These are phyloP conservation scores for Xerocomus nothofagi DNA, from an alignment of 1,284 basidiomycete species.

Conservation along the genomic window DNA sequence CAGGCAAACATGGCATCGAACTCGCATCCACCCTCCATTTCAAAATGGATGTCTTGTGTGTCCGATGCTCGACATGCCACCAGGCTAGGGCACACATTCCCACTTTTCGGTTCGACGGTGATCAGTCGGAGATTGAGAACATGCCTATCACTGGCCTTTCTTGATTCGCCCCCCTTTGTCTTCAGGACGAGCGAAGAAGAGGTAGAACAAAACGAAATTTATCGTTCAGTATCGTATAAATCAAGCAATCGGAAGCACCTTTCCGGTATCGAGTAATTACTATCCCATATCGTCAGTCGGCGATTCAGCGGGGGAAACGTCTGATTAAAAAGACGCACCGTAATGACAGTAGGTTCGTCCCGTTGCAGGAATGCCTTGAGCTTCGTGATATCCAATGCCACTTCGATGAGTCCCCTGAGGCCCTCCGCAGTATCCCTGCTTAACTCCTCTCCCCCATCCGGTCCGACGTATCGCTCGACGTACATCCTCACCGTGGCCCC, in stretches of 20 bases:
- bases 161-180: not conserved
- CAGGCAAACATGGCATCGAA: no score
- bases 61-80: no score
- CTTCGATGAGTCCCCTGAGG: constrained; percentile 93
- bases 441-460: constrained; percentile 78
- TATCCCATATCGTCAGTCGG: constrained; percentile 8
- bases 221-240: constrained; percentile 19
- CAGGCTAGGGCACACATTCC: not conserved
- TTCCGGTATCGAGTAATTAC: constrained; percentile 8
- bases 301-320: not conserved
- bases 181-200: no score
- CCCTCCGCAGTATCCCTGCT: constrained; percentile 81
- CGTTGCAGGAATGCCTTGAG: constrained; percentile 85
- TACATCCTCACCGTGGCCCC: constrained; percentile 95
- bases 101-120: not conserved
- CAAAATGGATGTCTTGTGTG: no score
- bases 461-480: constrained; percentile 84
- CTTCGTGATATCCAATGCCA: constrained; percentile 83
- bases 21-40: no score
- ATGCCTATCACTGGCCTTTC: not conserved
- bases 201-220: constrained; percentile 2
- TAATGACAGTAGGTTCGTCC: constrained; percentile 95
- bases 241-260: not conserved
- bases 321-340: constrained; percentile 50
- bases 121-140: constrained; percentile 11